Conservation (phyloP, 176 grass and related monocot species). For the Bonia amplexicaulis region DNA sequence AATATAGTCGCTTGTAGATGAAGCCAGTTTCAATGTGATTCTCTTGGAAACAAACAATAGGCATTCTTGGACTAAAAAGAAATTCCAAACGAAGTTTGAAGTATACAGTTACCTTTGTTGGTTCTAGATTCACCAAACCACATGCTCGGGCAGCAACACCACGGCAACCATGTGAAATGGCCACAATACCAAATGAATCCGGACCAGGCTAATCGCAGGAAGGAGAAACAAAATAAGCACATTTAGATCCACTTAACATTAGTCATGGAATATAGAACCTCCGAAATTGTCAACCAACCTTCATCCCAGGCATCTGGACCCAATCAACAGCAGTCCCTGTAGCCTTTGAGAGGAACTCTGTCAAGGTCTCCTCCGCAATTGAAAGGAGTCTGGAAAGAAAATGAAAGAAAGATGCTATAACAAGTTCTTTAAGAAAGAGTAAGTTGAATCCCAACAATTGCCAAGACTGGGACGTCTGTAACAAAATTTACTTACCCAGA, state of each 20-base stretch:
- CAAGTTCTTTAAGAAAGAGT: neutral
- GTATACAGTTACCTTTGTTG: conserved; percentile 58
- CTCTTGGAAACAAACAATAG: neutral
- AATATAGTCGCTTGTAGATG: neutral
- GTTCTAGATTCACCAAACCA: conserved; percentile 97
- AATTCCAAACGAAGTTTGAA: neutral
- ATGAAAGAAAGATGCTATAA: neutral
- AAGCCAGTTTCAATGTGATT: neutral
- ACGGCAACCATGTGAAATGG: conserved; percentile 85
- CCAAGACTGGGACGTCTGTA: neutral
- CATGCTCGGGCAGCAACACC: conserved; percentile 97
- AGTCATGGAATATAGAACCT: neutral
- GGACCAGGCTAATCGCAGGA: conserved; percentile 85
- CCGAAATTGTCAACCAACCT: conserved; percentile 44
- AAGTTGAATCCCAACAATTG: neutral
- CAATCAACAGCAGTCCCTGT: conserved; percentile 99
- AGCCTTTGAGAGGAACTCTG: conserved; percentile 99
- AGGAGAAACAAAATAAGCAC: conserved; percentile 9
- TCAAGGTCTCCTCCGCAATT: conserved; percentile 91
- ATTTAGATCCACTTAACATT: neutral
- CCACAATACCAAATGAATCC: conserved; percentile 98
- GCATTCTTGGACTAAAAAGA: neutral
- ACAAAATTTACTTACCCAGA: conserved; percentile 62
- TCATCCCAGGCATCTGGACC: conserved; percentile 99
- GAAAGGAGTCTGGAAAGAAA: conserved; percentile 58